A percentile compares a stretch with the other conserved stretches of the same genome.
Conservation (phyloP, 257 asterid species). For the Pogostemon cablin region DNA sequence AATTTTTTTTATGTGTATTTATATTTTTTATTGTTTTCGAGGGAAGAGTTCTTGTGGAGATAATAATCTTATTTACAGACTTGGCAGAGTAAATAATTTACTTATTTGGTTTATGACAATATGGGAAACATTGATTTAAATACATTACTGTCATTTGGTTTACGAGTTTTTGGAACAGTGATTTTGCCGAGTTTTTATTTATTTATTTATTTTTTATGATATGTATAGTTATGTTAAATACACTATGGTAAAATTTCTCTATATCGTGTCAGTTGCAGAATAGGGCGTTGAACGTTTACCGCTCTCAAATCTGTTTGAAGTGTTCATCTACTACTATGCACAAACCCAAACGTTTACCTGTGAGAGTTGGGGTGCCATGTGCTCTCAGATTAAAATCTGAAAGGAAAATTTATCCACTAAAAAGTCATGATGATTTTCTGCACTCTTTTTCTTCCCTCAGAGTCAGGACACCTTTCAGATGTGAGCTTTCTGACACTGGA, state of each 20-base stretch:
- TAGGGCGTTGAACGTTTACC: constrained; percentile 43
- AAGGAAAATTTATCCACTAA: constrained; percentile 36
- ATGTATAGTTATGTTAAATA: neutral
- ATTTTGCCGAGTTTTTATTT: neutral
- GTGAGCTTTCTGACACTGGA: constrained; percentile 41
- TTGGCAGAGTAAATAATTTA: neutral
- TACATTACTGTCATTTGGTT: neutral
- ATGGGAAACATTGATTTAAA: neutral
- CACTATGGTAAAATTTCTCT: constrained; percentile 2
- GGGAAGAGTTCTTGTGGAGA: neutral
- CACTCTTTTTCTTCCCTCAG: constrained; percentile 45
- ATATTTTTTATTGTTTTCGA: constrained; percentile 1
- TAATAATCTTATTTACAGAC: neutral
- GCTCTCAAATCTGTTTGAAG: constrained; percentile 42
- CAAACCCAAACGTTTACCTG: constrained; percentile 37
- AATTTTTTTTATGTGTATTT: neutral
- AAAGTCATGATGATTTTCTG: constrained; percentile 31
- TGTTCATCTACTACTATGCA: constrained; percentile 46
- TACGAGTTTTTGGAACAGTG: neutral
- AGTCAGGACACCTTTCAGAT: constrained; percentile 39
- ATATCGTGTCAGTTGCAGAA: constrained; percentile 52
- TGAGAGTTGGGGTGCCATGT: constrained; percentile 44
- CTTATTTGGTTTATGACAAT: neutral
- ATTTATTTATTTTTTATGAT: neutral
- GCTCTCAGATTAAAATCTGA: constrained; percentile 45